phyloP scores from a whole-genome alignment of 1,284 basidiomycete species.

The Anthracocystis panici-leucophaei region DNA sequence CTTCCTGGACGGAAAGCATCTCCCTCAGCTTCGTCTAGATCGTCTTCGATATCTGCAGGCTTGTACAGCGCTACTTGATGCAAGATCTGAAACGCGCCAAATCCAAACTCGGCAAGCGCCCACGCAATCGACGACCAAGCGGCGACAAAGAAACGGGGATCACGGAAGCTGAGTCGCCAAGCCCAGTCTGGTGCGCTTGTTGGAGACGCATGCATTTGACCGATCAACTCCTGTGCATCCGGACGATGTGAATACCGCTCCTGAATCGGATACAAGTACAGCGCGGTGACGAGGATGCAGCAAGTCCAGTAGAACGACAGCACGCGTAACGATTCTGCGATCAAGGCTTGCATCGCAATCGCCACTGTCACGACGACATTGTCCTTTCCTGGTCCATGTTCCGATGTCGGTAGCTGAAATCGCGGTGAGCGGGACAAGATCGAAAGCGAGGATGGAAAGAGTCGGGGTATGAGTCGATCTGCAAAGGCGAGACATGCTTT shows the following conservation, averaged over 20 bases:
- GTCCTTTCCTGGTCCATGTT: constrained; percentile 22
- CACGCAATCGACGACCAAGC: constrained; percentile 46
- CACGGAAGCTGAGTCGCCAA: constrained; percentile 40
- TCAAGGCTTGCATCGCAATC: constrained; percentile 41
- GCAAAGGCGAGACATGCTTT: constrained; percentile 43
- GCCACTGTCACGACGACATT: constrained; percentile 33
- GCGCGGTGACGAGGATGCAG: constrained; percentile 45
- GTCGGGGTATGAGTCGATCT: constrained; percentile 41
- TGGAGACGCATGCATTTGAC: not conserved
- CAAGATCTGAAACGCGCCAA: constrained; percentile 45
- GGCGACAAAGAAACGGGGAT: constrained; percentile 49
- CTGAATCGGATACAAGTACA: constrained; percentile 48
- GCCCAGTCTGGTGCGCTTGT: constrained; percentile 38
- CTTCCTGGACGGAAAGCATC: not conserved
- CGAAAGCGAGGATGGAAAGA: constrained; percentile 28
- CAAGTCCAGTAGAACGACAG: constrained; percentile 50
- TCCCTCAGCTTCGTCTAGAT: not conserved
- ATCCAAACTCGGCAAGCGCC: constrained; percentile 43
- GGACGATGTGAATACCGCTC: constrained; percentile 21
- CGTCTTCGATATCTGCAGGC: constrained; percentile 19
- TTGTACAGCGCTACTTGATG: constrained; percentile 48
- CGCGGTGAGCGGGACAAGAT: constrained; percentile 24
- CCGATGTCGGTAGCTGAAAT: constrained; percentile 17
- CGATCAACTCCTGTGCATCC: not conserved
- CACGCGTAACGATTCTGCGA: constrained; percentile 37